phyloP scores from a whole-genome alignment of 805 yeast genomes.

The Schwanniomyces pseudopolymorphus region DNA sequence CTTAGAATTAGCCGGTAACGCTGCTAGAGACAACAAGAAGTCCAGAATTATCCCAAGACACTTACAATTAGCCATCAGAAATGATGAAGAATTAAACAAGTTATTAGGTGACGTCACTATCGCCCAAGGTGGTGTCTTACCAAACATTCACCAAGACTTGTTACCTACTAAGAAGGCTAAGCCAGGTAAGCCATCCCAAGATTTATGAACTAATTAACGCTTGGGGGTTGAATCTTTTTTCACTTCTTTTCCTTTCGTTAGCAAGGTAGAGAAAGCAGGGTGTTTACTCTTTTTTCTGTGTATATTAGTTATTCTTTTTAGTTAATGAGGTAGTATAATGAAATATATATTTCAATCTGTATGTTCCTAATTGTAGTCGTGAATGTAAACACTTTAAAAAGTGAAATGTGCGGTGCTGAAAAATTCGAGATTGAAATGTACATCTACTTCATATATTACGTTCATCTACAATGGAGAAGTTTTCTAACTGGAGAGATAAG shows the following conservation, averaged over 20 bases:
- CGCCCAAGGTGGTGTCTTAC: slow-evolving; percentile 99
- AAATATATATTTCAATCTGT: slow-evolving; percentile 4
- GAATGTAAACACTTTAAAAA: too few relatives aligned
- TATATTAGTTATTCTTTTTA: slow-evolving; percentile 14
- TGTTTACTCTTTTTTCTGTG: slow-evolving; percentile 10
- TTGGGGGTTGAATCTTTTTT: slow-evolving; percentile 1
- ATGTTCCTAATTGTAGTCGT: neutral
- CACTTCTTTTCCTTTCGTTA: slow-evolving; percentile 2
- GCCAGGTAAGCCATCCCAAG: slow-evolving; percentile 63
- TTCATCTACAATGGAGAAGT: slow-evolving; percentile 68
- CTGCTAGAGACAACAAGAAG: slow-evolving; percentile 99
- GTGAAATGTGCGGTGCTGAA: too few relatives aligned
- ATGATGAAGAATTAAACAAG: slow-evolving; percentile 97
- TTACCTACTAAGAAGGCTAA: slow-evolving; percentile 75
- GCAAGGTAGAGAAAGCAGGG: neutral
- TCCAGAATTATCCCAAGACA: slow-evolving; percentile 99
- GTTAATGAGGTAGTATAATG: slow-evolving; percentile 14
- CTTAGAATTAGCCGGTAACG: slow-evolving; percentile 97
- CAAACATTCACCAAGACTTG: slow-evolving; percentile 92
- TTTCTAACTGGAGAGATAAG: slow-evolving; percentile 80
- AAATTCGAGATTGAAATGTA: too few relatives aligned
- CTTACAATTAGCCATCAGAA: slow-evolving; percentile 97
- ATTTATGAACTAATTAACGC: slow-evolving; percentile 41
- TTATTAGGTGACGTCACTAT: slow-evolving; percentile 89
- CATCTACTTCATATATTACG: too few relatives aligned